Base-by-base conservation (phyloP, 805 yeast species). In the Candida glaebosa region DNA sequence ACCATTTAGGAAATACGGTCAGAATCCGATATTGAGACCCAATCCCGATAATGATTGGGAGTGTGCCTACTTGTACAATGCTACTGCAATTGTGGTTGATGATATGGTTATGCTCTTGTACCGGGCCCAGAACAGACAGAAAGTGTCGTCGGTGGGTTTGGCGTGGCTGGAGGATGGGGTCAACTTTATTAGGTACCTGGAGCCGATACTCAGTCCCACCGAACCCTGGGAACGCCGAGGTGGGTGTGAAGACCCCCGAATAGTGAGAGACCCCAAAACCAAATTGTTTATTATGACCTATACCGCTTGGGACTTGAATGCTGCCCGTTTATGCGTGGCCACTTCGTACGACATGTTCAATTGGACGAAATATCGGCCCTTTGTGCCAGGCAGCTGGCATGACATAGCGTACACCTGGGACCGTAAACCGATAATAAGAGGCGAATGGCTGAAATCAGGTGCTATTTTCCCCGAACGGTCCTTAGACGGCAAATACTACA, bases 171-270 rank as follows among this genome's bases (percentile, higher is more conserved):
- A 48, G 1, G 73, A 68, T 45, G 74, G 74, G 0, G 53, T 51
- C 49, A 53, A 54, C 28, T 69, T 69, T 49, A 50, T 45, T 8
- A 49, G 63, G 35, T 57, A 54, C 46, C 49, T 47, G 24, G 45
- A 53, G 30, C 73, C 74, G 9, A 53, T 69, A 9, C 38, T 69
- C 28, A 43, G 39, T 12, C 63, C 73, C 4, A 61, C 70, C 1
- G 72, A 68, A 44, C 51, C 60, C 2, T 68, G 69, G 65, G 74
- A 69, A 43, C 22, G 36, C 22, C 63, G 63, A 4, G 74, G 74
- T 10, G 74, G 74, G 2, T 58, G 67, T 38, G 74, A 69, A 46
- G 74, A 69, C 42, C 74, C 74, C 3, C 51, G 74, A 35, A 59
- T 69, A 17, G 68, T 67, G 3, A 48, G 72, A 38, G 69, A 68